Evolutionary conservation across 2,329 filamentous ascomycete species (phyloP).

Genomic region (Apiospora kogelbergensis): DNA sequence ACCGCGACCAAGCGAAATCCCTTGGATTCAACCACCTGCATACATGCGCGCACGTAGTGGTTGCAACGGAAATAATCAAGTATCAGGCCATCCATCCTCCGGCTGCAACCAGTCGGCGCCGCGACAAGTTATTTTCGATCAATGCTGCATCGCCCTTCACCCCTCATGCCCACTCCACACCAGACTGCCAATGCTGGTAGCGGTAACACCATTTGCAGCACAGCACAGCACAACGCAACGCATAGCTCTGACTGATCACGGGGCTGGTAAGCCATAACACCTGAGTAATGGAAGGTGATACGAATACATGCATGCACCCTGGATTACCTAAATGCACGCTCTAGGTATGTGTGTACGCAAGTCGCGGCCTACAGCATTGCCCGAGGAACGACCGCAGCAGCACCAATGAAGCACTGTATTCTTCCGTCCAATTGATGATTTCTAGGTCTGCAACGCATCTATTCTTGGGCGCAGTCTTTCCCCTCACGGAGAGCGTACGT

Average conservation of each 20-base stretch:
- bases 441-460: neutral
- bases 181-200: neutral
- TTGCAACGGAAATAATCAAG: slow-evolving; percentile 3
- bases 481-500: too few species aligned
- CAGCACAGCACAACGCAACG: neutral
- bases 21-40: neutral
- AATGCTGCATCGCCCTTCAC: neutral
- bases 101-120: slow-evolving; percentile 1
- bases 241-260: neutral
- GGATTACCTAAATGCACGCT: neutral
- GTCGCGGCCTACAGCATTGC: neutral
- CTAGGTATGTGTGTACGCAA: neutral
- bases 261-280: neutral
- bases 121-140: slow-evolving; percentile 2
- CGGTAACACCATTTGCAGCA: neutral
- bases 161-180: neutral
- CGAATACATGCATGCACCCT: slow-evolving; percentile 5
- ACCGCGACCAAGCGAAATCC: neutral
- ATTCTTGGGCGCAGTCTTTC: neutral
- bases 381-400: slow-evolving; percentile 1
- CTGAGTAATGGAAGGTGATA: neutral
- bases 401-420: neutral
- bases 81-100: neutral
- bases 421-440: neutral
- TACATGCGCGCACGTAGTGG: neutral